Evolutionary conservation across 1,139 yeast genomes (phyloP), one percentile per base, ranked within the genome.

Genomic region (Pneumocystis wakefieldiae): DNA sequence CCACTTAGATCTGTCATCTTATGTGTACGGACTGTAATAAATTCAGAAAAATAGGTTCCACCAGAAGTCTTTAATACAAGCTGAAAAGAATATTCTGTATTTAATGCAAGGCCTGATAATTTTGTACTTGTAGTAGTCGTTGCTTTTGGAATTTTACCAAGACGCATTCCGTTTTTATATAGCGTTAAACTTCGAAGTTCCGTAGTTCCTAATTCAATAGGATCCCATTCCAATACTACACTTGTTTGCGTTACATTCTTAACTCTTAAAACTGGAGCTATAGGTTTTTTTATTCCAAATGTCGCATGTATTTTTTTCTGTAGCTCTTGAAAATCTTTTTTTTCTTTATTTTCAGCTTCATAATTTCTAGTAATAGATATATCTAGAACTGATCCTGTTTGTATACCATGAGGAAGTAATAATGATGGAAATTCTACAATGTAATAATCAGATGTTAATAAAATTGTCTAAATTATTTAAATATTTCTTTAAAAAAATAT

Each of bases 1-100:
- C 99, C 99, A 1, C 90, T 81, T 70, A 94, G 79, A 73, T 92
- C 97, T 0, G 97, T 91, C 97, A 92, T 91, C 72, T 90, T 91
- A 73, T 91, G 97, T 7, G 98, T 92, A 65, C 82, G 85, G 14
- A 91, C 83, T 63, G 81, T 81, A 57, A 92, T 74, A 41, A 76
- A 76, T 58, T 89, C 86, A 6, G 96, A 87, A 72, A 78, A 78
- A 71, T 81, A 88, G 24, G 80, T 79, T 17, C 99, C 99, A 0
- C 97, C 95, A 1, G 96, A 85, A 6, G 98, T 91, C 66, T 85
- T 86, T 71, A 92, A 78, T 68, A 85, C 82, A 70, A 92, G 80
- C 70, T 86, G 91, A 74, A 92, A 92, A 59, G 81, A 82, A 75
- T 88, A 92, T 53, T 81, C 79, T 59, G 89, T 85, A 72, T 92